A percentile compares a stretch with the other conserved stretches of the same genome.
Evolutionary conservation across 441 rosid genomes (phyloP).

Genomic region (Biscutella laevigata): DNA sequence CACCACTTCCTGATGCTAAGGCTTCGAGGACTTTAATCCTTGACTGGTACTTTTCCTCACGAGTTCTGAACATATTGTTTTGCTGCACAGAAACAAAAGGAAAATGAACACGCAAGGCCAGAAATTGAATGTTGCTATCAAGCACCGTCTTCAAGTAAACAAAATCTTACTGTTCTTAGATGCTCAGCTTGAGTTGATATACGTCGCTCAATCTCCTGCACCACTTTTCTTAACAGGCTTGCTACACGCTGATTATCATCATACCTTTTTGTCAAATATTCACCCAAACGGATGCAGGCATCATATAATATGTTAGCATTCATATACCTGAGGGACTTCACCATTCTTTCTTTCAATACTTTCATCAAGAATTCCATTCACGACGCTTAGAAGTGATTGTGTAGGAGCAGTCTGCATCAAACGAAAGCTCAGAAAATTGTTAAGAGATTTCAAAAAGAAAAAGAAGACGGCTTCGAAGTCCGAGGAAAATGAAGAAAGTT

Average conservation of each 20-base stretch:
- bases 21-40: conserved; percentile 74
- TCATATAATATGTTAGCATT: background rate
- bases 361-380: conserved; percentile 81
- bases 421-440: conserved; percentile 3
- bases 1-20: conserved; percentile 60
- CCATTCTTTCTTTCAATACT: conserved; percentile 65
- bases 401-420: conserved; percentile 78
- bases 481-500: background rate
- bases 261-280: conserved; percentile 7
- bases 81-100: conserved; percentile 40
- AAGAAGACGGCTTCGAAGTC: background rate
- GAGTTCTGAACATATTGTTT: conserved; percentile 53
- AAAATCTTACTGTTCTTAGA: conserved; percentile 57
- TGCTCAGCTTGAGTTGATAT: conserved; percentile 95
- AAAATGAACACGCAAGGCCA: conserved; percentile 6
- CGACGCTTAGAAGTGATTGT: conserved; percentile 74
- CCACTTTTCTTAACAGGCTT: conserved; percentile 64
- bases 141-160: background rate
- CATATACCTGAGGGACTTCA: conserved; percentile 73
- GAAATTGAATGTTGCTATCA: background rate
- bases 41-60: conserved; percentile 55
- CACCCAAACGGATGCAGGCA: background rate
- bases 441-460: background rate
- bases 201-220: conserved; percentile 87
- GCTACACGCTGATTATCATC: conserved; percentile 67